Evolutionary conservation across 2,329 filamentous ascomycete species (phyloP), one percentile per base, ranked within the genome.

Genomic region (Hypoxylon sp.): DNA sequence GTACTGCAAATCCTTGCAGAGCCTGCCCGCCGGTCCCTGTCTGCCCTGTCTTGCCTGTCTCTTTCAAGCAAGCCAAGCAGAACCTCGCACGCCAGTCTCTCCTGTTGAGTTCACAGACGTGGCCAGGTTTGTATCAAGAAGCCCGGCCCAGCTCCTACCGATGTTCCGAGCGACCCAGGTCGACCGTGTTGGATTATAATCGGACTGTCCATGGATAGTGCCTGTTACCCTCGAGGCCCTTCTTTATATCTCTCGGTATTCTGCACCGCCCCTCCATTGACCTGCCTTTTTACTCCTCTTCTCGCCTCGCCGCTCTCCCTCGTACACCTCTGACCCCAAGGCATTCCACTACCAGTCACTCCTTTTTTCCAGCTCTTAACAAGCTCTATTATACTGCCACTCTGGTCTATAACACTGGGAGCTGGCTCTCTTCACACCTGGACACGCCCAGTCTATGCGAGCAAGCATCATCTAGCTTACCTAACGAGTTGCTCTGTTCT

Each of bases 401-500:
- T 81, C 79, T 78, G 74, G 76, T 79, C 79, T 81, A 81, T 81
- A 80, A 80, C 78, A 79, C 83, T 83, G 82, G 81, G 84, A 87
- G 85, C 85, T 85, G 85, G 85, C 81, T 86, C 85, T 87, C 83
- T 85, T 80, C 75, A 74, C 74, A 79, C 80, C 78, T 77, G 76
- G 79, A 81, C 79, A 75, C 69, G 68, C 75, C 75, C 80, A 79
- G 78, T 77, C 72, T 75, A 74, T 73, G 68, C 74, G 73, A 78
- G 74, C 74, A 76, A 77, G 75, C 75, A 52, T 73, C 72, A 78
- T 75, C 51, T 68, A 75, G 75, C 73, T 71, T 72, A 67, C 69
- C 71, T 71, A 82, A 82, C 81, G 80, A 82, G 82, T 80, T 80
- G 79, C 78, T 78, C 77, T 79, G 74, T 74, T 75, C 75, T 75